A percentile compares a stretch with the other conserved stretches of the same genome.
These are phyloP conservation scores for Veloporphyrellus conicus DNA, from an alignment of 1,284 basidiomycete genomes.

Conservation along the genomic window DNA sequence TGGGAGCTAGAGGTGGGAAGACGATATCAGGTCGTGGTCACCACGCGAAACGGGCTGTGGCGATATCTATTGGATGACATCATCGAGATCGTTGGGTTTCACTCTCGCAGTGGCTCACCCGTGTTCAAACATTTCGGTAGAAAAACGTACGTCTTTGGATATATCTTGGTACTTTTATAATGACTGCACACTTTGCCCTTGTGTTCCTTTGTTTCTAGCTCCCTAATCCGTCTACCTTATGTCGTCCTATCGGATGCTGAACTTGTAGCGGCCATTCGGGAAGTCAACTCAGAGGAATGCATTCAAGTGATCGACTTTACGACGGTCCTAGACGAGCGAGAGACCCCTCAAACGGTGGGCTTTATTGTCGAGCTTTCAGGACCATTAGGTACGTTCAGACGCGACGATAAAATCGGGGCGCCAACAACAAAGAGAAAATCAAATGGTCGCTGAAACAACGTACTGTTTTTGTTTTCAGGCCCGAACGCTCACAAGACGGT, in stretches of 20 bases:
- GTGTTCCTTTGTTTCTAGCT: constrained; percentile 3
- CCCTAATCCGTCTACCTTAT: constrained; percentile 3
- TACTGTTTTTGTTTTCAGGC: constrained; percentile 7
- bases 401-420: too few species aligned
- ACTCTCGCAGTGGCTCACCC: constrained; percentile 8
- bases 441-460: not conserved
- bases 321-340: constrained; percentile 10
- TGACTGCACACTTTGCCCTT: not conserved
- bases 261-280: constrained; percentile 5
- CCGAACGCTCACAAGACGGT: not conserved
- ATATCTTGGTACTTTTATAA: not conserved
- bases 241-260: constrained; percentile 8
- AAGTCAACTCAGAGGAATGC: constrained; percentile 5
- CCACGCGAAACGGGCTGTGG: too few species aligned
- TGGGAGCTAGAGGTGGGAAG: too few species aligned
- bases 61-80: constrained; percentile 19
- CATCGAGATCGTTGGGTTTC: constrained; percentile 17
- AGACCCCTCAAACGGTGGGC: constrained; percentile 7
- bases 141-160: constrained; percentile 4
- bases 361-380: constrained; percentile 14
- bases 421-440: not conserved
- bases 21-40: too few species aligned
- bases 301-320: constrained; percentile 13
- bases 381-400: constrained; percentile 1
- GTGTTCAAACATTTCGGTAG: constrained; percentile 14